Evolutionary conservation across 352 stramenopile species (phyloP), one percentile per base, ranked within the genome.

Genomic region (Phytophthora sp.): DNA sequence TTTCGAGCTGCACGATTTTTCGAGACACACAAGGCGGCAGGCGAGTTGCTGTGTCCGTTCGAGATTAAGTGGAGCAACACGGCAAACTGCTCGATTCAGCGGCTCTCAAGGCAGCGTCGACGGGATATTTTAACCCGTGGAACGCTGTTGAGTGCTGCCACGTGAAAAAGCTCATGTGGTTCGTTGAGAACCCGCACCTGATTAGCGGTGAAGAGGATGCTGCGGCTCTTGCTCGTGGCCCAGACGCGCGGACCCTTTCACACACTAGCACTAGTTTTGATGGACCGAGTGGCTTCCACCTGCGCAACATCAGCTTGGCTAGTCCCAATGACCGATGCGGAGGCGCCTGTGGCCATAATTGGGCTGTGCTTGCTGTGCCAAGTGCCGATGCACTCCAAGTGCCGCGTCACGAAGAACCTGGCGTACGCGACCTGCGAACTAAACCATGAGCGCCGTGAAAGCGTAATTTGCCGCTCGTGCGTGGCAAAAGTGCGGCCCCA

Each of bases 161-260:
- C 26, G 51, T 75, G 27, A 82, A 82, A 39, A 85, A 85, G 49
- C 64, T 82, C 39, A 72, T 79, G 70, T 66, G 75, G 75, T 71
- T 77, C 27, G 30, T 61, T 15, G 52, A 72, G 13, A 72, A 77
- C 41, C 69, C 66, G 20, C 66, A 77, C 10, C 39, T 61, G 9
- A 62, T 70, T 26, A 37, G 26, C 39, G 69, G 64, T 58, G 66
- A 54, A 17, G 53, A 64, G 2, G 58, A 64, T 3, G 64, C 51
- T n/a, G 46, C 38, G 41, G 58, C 46, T 12, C 51, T 51, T 17
- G 64, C 46, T 21, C 51, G 52, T 8, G 44, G 52, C 8, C 41
- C 56, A 10, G 45, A 46, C 15, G 35, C 38, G 8, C 37, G 41
- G 30, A 35, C 45, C 5, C 51, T 20, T 11, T 59, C 53, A 13